Base-by-base conservation (phyloP, 1,139 yeast genomes). In the Candida gigantensis region DNA sequence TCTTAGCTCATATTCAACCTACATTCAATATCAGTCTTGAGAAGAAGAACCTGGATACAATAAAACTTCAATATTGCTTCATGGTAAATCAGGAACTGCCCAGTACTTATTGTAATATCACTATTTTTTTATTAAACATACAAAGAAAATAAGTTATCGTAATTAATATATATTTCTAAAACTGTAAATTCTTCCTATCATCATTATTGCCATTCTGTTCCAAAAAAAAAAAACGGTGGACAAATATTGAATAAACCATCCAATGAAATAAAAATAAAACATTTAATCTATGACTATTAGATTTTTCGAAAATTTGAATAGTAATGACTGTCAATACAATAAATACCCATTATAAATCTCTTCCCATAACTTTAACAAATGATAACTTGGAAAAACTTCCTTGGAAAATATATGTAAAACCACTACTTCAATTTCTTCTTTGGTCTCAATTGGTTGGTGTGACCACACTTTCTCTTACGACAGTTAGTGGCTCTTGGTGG, bases 401-500 rank as follows among this genome's bases (percentile, higher is more conserved):
- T 14, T 8, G 16, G 10, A 27, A 19, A 30, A 24, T 17, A 30
- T 10, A 24, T 21, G 12, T 25, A 19, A 24, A 30, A 26, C 37
- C 75, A 70, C 77, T 79, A 90, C 83, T 90, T 90, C 75, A 89
- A 85, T 89, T 92, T 92, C 95, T 92, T 92, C 96, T 90, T 90
- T 79, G 97, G 97, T 83, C 97, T 89, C 77, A 92, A 87, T 82
- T 92, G 98, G 83, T 92, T 92, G 74, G 96, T 81, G 95, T 92
- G 98, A 68, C 98, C 98, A 78, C 98, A 92, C 84, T 92, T 92
- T 88, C 97, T 89, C 97, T 92, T 92, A 83, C 98, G 89, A 84
- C 98, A 92, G 96, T 92, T 92, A 77, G 97, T 92, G 63, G 98
- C 98, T 85, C 97, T 92, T 75, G 97, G 96, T 68, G 98, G 98